Percentiles rank a stretch among this genome's conserved stretches.
phyloP scores from a whole-genome alignment of 106 monocot genomes.

The Apostasia ramifera region DNA sequence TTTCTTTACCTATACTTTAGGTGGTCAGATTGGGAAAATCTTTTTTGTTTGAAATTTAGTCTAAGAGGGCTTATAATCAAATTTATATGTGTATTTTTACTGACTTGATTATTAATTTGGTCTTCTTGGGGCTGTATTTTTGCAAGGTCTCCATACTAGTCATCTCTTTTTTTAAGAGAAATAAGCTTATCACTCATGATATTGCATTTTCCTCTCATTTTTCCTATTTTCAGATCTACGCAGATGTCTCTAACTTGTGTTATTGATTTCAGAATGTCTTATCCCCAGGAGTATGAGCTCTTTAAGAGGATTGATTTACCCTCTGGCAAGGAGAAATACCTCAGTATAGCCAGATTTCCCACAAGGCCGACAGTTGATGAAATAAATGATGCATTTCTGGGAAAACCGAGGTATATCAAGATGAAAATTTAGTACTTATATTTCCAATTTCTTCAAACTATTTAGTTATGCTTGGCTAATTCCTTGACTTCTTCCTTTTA shows the following conservation, averaged over 20 bases:
- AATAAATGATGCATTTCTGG: conserved; percentile 81
- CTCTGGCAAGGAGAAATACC: conserved; percentile 69
- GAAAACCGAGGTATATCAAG: conserved; percentile 50
- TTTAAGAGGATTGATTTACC: conserved; percentile 73
- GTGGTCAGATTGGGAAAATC: no score
- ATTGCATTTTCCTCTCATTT: background rate
- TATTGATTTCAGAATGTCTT: conserved; percentile 75
- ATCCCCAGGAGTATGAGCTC: conserved; percentile 70
- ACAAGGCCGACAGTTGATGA: conserved; percentile 68
- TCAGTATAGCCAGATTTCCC: conserved; percentile 52
- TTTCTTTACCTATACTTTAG: no score
- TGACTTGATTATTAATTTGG: no score
- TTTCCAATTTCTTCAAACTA: background rate
- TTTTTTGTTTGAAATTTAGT: no score
- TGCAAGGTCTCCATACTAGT: no score
- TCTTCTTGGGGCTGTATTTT: no score
- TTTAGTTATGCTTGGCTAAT: background rate
- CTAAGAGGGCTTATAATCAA: no score
- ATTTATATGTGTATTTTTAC: no score
- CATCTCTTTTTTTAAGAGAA: no score
- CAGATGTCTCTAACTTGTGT: no score
- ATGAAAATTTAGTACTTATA: background rate
- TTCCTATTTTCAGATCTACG: background rate
- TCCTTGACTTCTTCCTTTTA: conserved; percentile 4
- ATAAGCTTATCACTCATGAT: no score